Percentiles rank a stretch among this genome's conserved stretches.
phyloP scores from a whole-genome alignment of 2,329 filamentous ascomycete species.

The Metarhizium sp. region DNA sequence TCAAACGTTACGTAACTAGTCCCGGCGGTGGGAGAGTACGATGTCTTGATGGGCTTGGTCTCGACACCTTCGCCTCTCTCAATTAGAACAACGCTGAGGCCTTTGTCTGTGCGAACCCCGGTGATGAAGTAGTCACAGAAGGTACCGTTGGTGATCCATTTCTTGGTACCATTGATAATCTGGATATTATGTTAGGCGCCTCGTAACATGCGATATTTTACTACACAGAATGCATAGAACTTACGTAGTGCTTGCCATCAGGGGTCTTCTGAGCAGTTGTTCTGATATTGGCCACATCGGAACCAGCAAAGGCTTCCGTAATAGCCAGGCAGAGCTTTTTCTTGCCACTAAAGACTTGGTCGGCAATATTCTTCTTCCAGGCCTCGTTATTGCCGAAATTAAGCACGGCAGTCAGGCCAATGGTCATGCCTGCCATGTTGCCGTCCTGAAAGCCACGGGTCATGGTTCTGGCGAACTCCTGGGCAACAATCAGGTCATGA shows the following conservation, averaged over 20 bases:
- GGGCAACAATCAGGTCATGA: slow-evolving; percentile 67
- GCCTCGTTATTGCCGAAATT: slow-evolving; percentile 64
- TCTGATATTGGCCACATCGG: slow-evolving; percentile 67
- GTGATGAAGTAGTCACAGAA: slow-evolving; percentile 79
- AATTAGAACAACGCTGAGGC: slow-evolving; percentile 68
- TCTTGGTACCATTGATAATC: slow-evolving; percentile 65
- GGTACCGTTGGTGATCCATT: slow-evolving; percentile 78
- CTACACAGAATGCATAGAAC: slow-evolving; percentile 17
- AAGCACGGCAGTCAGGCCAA: slow-evolving; percentile 68
- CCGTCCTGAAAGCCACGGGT: slow-evolving; percentile 78
- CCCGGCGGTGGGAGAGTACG: slow-evolving; percentile 69
- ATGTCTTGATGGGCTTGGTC: slow-evolving; percentile 70
- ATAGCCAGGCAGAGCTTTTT: slow-evolving; percentile 87
- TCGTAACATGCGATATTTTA: neutral
- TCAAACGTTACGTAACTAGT: slow-evolving; percentile 77
- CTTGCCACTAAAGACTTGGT: slow-evolving; percentile 66
- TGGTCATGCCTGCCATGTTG: slow-evolving; percentile 80
- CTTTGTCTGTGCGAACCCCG: slow-evolving; percentile 70
- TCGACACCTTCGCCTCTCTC: slow-evolving; percentile 65
- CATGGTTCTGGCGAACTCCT: slow-evolving; percentile 64
- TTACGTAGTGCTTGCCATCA: slow-evolving; percentile 63
- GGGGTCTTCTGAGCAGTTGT: slow-evolving; percentile 70
- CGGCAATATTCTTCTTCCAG: slow-evolving; percentile 56
- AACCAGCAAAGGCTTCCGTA: slow-evolving; percentile 78
- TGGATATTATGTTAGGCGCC: slow-evolving; percentile 7